Evolutionary conservation across 164 flowering plant species (phyloP).

Genomic region (Echeveria elegans): DNA sequence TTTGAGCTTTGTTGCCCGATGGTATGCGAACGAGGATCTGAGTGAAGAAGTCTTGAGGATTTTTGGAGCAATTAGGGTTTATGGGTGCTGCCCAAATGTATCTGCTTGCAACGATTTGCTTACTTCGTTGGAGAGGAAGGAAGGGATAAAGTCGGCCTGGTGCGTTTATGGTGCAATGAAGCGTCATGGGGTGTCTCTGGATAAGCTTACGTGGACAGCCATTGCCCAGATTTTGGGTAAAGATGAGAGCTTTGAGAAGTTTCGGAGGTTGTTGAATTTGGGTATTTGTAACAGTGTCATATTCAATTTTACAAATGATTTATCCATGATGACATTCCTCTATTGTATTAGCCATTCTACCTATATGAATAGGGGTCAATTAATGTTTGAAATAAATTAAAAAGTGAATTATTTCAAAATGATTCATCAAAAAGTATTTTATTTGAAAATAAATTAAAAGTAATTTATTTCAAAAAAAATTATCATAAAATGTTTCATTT

Average conservation of each 20-base stretch:
- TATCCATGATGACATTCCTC: too few species aligned
- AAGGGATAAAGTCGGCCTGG: conserved; percentile 32
- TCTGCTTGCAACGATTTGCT: conserved; percentile 42
- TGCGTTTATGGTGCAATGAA: conserved; percentile 36
- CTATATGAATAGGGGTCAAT: too few species aligned
- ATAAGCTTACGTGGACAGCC: conserved; percentile 36
- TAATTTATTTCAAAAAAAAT: too few species aligned
- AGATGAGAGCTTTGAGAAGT: conserved; percentile 38
- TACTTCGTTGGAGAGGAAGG: conserved; percentile 20
- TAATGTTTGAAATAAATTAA: too few species aligned
- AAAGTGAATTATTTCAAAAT: too few species aligned
- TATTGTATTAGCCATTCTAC: too few species aligned
- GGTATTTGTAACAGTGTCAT: conserved; percentile 33
- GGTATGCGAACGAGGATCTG: conserved; percentile 35
- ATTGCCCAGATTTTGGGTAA: conserved; percentile 37
- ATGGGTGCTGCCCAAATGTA: conserved; percentile 21
- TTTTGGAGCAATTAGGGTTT: conserved; percentile 21
- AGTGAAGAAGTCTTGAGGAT: conserved; percentile 30
- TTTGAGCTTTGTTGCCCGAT: conserved; percentile 36
- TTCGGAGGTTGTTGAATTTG: conserved; percentile 34
- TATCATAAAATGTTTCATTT: too few species aligned
- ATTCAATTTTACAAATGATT: too few species aligned
- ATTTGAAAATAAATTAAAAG: too few species aligned
- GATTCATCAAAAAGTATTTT: too few species aligned
- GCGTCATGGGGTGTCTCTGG: conserved; percentile 31